Percentiles rank a stretch among this genome's conserved stretches.
phyloP scores from a whole-genome alignment of 1,284 basidiomycete genomes.

The Uromyces viciae-fabae region DNA sequence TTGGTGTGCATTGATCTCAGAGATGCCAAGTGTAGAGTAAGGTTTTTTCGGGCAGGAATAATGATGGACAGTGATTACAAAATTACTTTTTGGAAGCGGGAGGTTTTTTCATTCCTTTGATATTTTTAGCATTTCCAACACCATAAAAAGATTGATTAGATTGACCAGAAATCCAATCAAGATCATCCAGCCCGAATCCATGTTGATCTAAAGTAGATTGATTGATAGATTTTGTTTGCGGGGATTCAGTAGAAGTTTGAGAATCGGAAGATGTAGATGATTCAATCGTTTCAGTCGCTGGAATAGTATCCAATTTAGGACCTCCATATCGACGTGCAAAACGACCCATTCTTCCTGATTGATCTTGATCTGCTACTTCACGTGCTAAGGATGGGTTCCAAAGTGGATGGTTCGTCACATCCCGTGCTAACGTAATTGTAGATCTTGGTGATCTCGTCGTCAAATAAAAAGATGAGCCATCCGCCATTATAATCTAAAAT shows the following conservation, averaged over 20 bases:
- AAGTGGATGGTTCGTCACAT: constrained; percentile 33
- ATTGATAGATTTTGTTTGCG: background rate
- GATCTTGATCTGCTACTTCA: constrained; percentile 38
- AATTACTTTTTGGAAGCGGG: constrained; percentile 24
- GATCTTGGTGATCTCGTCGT: constrained; percentile 16
- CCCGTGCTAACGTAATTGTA: constrained; percentile 13
- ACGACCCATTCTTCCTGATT: constrained; percentile 23
- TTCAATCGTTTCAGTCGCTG: background rate
- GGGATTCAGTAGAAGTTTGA: background rate
- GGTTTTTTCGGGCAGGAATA: too few relatives aligned
- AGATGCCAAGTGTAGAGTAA: too few relatives aligned
- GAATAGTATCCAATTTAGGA: background rate
- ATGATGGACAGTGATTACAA: background rate
- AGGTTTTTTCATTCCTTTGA: constrained; percentile 40
- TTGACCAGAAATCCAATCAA: constrained; percentile 39
- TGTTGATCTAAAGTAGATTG: background rate
- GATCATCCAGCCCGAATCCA: constrained; percentile 19
- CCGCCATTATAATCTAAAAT: constrained; percentile 22
- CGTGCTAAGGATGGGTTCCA: constrained; percentile 40
- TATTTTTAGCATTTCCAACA: constrained; percentile 39
- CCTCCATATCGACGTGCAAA: constrained; percentile 30
- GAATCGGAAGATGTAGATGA: background rate
- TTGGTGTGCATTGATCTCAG: too few relatives aligned
- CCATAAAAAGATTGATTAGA: constrained; percentile 35
- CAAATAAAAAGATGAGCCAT: constrained; percentile 27